Evolutionary conservation across 2,329 filamentous ascomycete genomes (phyloP).

Genomic region (Colletotrichum euphorbiae): DNA sequence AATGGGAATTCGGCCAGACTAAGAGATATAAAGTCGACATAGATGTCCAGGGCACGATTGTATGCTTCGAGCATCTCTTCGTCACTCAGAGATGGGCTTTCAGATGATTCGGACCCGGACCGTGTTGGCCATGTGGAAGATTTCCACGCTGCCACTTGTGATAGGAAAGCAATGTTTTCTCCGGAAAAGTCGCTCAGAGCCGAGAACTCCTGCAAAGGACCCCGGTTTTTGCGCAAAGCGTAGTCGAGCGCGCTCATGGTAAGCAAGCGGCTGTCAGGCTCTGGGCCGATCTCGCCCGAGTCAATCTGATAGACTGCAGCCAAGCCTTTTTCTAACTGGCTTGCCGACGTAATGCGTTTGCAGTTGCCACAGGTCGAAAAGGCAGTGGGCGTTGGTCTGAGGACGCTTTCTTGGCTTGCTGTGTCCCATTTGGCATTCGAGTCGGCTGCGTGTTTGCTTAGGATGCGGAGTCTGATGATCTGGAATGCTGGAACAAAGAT

Average conservation of each 20-base stretch:
- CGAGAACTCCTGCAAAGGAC: slow-evolving; percentile 63
- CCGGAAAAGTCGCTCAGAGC: slow-evolving; percentile 67
- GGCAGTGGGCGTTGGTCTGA: slow-evolving; percentile 32
- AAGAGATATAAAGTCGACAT: slow-evolving; percentile 59
- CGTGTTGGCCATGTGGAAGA: neutral
- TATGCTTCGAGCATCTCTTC: slow-evolving; percentile 46
- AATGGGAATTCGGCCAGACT: slow-evolving; percentile 62
- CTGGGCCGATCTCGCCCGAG: slow-evolving; percentile 1
- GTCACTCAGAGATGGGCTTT: neutral
- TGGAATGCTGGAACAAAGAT: slow-evolving; percentile 61
- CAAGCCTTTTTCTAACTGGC: slow-evolving; percentile 49
- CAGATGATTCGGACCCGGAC: neutral
- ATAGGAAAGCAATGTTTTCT: slow-evolving; percentile 69
- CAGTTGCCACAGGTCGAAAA: slow-evolving; percentile 39
- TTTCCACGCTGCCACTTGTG: slow-evolving; percentile 60
- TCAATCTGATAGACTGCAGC: slow-evolving; percentile 42
- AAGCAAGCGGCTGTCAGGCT: slow-evolving; percentile 56
- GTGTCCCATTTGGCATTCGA: slow-evolving; percentile 48
- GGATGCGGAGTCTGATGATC: slow-evolving; percentile 44
- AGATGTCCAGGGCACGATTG: slow-evolving; percentile 61
- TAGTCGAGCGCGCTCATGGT: slow-evolving; percentile 65
- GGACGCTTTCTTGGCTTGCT: slow-evolving; percentile 42
- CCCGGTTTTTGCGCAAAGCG: slow-evolving; percentile 58
- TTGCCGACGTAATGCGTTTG: slow-evolving; percentile 39
- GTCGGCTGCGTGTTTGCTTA: slow-evolving; percentile 43